Evolutionary conservation across 371 early-diverging fungal species (phyloP).

Genomic region (Circinella minor): DNA sequence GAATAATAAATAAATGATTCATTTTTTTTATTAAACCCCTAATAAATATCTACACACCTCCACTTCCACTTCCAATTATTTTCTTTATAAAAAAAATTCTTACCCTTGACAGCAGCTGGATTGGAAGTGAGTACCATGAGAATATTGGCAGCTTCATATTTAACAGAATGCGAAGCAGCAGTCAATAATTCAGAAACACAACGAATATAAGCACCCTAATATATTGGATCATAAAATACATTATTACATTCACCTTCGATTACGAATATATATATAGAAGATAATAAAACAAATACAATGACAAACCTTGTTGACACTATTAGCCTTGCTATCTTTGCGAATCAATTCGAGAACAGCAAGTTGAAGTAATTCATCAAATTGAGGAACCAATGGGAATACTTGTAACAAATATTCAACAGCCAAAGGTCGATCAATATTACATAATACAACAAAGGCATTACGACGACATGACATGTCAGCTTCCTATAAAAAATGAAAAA

Average conservation of each 20-base stretch:
- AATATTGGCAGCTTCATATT: slow-evolving; percentile 96
- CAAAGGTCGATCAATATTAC: slow-evolving; percentile 72
- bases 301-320: slow-evolving; percentile 78
- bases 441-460: slow-evolving; percentile 92
- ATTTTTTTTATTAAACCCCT: no score
- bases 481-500: slow-evolving; percentile 62
- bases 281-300: neutral
- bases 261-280: no score
- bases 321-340: slow-evolving; percentile 85
- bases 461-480: slow-evolving; percentile 92
- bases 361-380: slow-evolving; percentile 91
- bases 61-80: neutral
- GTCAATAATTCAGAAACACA: slow-evolving; percentile 86
- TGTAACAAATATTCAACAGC: slow-evolving; percentile 88
- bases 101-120: slow-evolving; percentile 89
- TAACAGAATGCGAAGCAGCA: slow-evolving; percentile 85
- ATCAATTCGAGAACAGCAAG: slow-evolving; percentile 93
- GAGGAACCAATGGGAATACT: slow-evolving; percentile 72
- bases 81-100: neutral
- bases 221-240: neutral
- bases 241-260: neutral
- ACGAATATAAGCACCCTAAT: slow-evolving; percentile 83
- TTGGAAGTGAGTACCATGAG: slow-evolving; percentile 87
- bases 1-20: no score
- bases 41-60: no score